Evolutionary conservation across 2,329 filamentous ascomycete species (phyloP).

Genomic region (Sporothrix luriei): DNA sequence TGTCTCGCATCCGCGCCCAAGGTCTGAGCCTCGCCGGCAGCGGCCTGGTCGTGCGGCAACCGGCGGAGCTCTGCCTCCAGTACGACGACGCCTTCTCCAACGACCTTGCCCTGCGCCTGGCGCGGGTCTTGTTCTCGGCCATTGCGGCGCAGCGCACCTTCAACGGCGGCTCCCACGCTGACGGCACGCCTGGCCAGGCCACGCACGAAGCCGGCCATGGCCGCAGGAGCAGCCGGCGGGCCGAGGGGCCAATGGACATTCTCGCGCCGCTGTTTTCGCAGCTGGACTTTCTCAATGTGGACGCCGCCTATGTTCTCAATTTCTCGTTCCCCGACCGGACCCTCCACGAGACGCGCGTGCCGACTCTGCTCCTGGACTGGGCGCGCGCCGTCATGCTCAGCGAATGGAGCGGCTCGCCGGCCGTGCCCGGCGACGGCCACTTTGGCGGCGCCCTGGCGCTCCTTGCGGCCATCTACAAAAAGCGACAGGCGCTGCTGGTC

Average conservation of each 20-base stretch:
- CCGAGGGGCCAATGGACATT: conserved; percentile 46
- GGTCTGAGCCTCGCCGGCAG: conserved; percentile 54
- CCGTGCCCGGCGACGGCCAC: conserved; percentile 68
- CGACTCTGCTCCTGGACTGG: conserved; percentile 68
- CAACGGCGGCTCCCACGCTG: conserved; percentile 45
- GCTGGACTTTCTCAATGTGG: conserved; percentile 55
- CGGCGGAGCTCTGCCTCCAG: conserved; percentile 56
- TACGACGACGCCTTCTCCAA: conserved; percentile 67
- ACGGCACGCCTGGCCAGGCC: neutral
- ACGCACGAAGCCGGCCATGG: neutral
- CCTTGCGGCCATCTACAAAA: conserved; percentile 68
- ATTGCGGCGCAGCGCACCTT: conserved; percentile 58
- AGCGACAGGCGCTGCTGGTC: conserved; percentile 65
- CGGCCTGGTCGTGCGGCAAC: conserved; percentile 51
- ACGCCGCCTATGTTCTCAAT: conserved; percentile 50
- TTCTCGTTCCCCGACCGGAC: conserved; percentile 56
- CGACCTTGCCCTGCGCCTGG: conserved; percentile 61
- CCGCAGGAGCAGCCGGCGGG: neutral
- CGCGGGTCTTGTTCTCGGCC: conserved; percentile 60
- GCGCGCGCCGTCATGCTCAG: conserved; percentile 72
- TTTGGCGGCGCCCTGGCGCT: conserved; percentile 78
- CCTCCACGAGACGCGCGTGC: conserved; percentile 60
- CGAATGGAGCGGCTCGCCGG: conserved; percentile 77
- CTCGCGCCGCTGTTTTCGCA: conserved; percentile 55
- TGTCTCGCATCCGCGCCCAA: conserved; percentile 62